Evolutionary conservation across 2,329 filamentous ascomycete genomes (phyloP).

Genomic region (Cladophialophora yegresii): DNA sequence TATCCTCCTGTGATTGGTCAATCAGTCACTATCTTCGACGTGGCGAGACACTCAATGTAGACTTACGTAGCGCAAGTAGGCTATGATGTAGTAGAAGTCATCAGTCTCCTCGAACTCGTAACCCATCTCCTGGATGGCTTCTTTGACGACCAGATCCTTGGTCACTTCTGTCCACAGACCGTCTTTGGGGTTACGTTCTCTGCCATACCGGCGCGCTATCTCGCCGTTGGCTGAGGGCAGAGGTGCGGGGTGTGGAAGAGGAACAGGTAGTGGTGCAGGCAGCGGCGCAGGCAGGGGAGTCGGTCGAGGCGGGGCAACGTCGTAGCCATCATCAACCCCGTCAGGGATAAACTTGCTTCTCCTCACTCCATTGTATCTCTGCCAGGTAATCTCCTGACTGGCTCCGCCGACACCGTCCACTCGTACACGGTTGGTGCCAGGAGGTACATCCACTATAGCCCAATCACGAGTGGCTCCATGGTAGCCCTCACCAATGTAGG

Average conservation of each 20-base stretch:
- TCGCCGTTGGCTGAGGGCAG: conserved; percentile 39
- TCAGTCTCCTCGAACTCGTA: conserved; percentile 92
- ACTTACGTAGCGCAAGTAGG: conserved; percentile 83
- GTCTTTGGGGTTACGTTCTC: conserved; percentile 46
- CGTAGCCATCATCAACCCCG: conserved; percentile 56
- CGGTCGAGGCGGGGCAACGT: conserved; percentile 55
- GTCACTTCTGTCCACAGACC: conserved; percentile 97
- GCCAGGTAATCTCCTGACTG: conserved; percentile 75
- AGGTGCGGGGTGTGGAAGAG: conserved; percentile 37
- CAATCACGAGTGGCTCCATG: conserved; percentile 75
- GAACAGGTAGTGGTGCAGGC: background rate
- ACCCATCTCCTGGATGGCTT: conserved; percentile 80
- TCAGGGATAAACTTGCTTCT: conserved; percentile 73
- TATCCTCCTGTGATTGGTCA: conserved; percentile 67
- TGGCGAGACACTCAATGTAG: background rate
- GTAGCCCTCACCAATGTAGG: conserved; percentile 70
- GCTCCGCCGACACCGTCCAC: conserved; percentile 78
- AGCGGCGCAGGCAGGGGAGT: conserved; percentile 38
- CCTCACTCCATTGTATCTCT: conserved; percentile 75
- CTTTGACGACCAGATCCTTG: conserved; percentile 81
- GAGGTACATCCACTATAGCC: conserved; percentile 80
- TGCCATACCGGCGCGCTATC: conserved; percentile 50
- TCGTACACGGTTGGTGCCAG: conserved; percentile 76
- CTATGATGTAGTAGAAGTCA: conserved; percentile 87
- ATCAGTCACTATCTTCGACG: background rate